Evolutionary conservation across 2,329 filamentous ascomycete genomes (phyloP).

Genomic region (Colletotrichum caudatum): DNA sequence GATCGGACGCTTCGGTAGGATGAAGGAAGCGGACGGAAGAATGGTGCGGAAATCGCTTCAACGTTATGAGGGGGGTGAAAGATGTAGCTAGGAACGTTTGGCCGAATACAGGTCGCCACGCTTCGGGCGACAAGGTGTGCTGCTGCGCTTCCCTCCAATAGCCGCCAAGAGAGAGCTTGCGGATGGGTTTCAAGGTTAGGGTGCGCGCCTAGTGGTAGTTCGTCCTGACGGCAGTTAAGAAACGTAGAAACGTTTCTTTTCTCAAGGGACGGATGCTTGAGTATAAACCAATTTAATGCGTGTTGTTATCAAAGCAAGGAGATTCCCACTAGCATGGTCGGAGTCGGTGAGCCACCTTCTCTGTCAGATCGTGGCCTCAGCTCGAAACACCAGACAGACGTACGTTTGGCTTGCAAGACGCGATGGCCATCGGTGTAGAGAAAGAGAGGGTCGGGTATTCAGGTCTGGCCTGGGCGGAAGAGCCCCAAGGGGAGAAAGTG

Average conservation of each 20-base stretch:
- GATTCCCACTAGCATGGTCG: conserved; percentile 32
- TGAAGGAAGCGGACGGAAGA: background rate
- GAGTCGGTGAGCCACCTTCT: conserved; percentile 36
- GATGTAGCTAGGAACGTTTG: conserved; percentile 13
- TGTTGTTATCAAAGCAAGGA: conserved; percentile 24
- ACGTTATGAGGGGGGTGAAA: background rate
- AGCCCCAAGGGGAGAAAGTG: background rate
- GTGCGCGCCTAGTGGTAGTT: background rate
- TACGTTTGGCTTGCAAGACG: conserved; percentile 36
- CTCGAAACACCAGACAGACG: conserved; percentile 41
- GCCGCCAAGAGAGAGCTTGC: conserved; percentile 26
- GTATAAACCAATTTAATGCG: conserved; percentile 26
- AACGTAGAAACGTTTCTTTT: background rate
- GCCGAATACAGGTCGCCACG: conserved; percentile 12
- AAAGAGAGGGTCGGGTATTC: conserved; percentile 10
- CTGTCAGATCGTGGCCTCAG: conserved; percentile 39
- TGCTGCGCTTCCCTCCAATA: conserved; percentile 20
- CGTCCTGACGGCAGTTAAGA: background rate
- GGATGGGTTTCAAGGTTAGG: conserved; percentile 18
- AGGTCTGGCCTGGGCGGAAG: conserved; percentile 28
- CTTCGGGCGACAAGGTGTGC: conserved; percentile 8
- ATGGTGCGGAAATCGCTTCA: conserved; percentile 5
- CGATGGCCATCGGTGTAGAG: conserved; percentile 36
- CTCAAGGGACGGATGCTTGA: conserved; percentile 10
- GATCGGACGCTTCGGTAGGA: conserved; percentile 17